Conservation (phyloP, 208 protist species). For the Eutreptiella sp. region DNA sequence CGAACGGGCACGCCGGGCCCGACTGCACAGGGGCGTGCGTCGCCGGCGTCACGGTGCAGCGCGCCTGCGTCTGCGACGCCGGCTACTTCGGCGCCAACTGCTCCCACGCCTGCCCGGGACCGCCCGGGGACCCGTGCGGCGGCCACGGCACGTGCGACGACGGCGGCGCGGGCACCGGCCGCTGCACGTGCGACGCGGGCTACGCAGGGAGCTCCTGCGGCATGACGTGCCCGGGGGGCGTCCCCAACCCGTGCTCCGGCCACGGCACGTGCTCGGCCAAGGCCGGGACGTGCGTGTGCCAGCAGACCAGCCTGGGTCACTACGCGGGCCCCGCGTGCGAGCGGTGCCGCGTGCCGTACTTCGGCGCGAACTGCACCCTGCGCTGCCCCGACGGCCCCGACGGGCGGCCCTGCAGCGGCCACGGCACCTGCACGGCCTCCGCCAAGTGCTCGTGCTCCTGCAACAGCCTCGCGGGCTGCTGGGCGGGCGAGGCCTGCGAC, state of each 20-base stretch:
- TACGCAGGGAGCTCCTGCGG: slow-evolving; percentile 19
- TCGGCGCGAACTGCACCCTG: slow-evolving; percentile 7
- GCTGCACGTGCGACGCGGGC: slow-evolving; percentile 7
- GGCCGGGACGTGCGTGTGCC: slow-evolving; percentile 14
- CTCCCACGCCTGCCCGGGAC: slow-evolving; percentile 8
- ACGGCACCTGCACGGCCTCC: slow-evolving; percentile 23
- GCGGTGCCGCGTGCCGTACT: neutral
- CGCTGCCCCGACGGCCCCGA: slow-evolving; percentile 3
- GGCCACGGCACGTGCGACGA: slow-evolving; percentile 10
- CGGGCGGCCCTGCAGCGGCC: slow-evolving; percentile 17
- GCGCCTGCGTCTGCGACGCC: slow-evolving; percentile 1
- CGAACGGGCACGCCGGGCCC: neutral
- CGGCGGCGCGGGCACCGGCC: neutral
- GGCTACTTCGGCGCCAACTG: slow-evolving; percentile 21
- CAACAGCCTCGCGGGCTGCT: slow-evolving; percentile 8
- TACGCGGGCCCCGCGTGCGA: neutral
- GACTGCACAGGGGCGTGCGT: slow-evolving; percentile 5
- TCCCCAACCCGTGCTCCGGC: slow-evolving; percentile 15
- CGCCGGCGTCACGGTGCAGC: too few species aligned
- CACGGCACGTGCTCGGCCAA: slow-evolving; percentile 18
- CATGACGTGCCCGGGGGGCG: slow-evolving; percentile 21
- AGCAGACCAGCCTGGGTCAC: neutral
- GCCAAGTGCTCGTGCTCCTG: slow-evolving; percentile 2
- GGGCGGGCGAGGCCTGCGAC: slow-evolving; percentile 6
- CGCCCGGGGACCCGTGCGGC: neutral